Evolutionary conservation across 106 monocot species (phyloP).

Genomic region (Dendrobium catenatum): DNA sequence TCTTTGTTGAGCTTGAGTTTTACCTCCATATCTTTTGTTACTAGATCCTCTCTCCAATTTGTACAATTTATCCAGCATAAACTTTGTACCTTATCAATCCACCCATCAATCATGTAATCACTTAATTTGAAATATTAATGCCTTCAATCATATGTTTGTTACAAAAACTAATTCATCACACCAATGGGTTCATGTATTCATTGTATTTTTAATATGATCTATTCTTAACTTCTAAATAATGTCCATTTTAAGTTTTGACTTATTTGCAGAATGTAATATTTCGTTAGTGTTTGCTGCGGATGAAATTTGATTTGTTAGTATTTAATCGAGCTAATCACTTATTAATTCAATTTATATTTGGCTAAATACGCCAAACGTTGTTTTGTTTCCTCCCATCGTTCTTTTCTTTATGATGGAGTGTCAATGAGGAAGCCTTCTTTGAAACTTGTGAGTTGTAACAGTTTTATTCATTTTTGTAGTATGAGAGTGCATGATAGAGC

Average conservation of each 20-base stretch:
- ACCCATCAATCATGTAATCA: not conserved
- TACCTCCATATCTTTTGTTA: no score
- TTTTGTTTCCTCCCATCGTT: not conserved
- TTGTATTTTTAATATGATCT: not conserved
- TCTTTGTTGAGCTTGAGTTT: no score
- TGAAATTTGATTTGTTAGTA: not conserved
- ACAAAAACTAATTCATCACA: not conserved
- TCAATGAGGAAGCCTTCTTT: not conserved
- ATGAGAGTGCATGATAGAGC: constrained; percentile 96
- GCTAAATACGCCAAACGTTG: not conserved
- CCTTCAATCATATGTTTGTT: not conserved
- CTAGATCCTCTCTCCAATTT: not conserved
- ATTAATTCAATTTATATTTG: not conserved
- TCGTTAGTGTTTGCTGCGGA: not conserved
- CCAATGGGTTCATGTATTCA: not conserved
- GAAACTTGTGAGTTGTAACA: not conserved
- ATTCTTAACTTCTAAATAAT: not conserved
- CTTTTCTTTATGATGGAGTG: not conserved
- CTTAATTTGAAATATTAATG: not conserved
- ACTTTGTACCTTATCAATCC: not conserved
- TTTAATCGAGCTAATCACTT: not conserved
- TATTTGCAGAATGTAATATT: not conserved
- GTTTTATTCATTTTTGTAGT: constrained; percentile 28
- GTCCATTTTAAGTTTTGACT: not conserved
- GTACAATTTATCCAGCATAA: not conserved